Evolutionary conservation across 345 rosid genomes (phyloP).

Genomic region (Aurinia saxatilis): DNA sequence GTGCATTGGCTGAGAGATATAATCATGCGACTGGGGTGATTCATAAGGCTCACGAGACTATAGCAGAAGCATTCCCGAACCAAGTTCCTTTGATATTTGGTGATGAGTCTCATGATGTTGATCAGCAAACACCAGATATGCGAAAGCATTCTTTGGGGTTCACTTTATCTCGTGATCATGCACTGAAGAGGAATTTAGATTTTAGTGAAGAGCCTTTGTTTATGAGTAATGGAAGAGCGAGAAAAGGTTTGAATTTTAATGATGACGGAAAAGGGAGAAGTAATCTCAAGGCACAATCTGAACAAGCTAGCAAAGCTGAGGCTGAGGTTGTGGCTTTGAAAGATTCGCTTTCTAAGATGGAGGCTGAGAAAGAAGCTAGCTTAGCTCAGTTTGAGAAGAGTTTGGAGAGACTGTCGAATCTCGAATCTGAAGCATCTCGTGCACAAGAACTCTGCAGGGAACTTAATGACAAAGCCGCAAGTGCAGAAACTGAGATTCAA

Average conservation of each 20-base stretch:
- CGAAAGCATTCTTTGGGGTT: constrained; percentile 48
- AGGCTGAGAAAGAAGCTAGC: constrained; percentile 79
- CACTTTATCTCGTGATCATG: constrained; percentile 33
- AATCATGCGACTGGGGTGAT: constrained; percentile 91
- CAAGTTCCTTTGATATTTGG: constrained; percentile 50
- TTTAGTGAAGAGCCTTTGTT: constrained; percentile 47
- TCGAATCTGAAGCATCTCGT: constrained; percentile 57
- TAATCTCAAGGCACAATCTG: constrained; percentile 46
- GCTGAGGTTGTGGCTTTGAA: constrained; percentile 55
- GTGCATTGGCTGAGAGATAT: constrained; percentile 95
- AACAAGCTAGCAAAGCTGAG: constrained; percentile 57
- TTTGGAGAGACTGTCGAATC: constrained; percentile 59
- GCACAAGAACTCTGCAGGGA: constrained; percentile 57
- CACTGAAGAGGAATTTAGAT: constrained; percentile 44
- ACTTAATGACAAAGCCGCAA: constrained; percentile 52
- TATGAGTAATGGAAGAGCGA: constrained; percentile 45
- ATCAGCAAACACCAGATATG: constrained; percentile 70
- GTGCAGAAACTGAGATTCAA: constrained; percentile 72
- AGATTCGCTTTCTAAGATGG: constrained; percentile 63
- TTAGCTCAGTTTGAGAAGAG: constrained; percentile 54
- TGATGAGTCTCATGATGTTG: constrained; percentile 66
- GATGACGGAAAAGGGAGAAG: constrained; percentile 41
- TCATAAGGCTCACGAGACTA: constrained; percentile 76
- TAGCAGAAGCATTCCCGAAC: constrained; percentile 85
- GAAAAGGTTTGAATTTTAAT: constrained; percentile 69